Evolutionary conservation across 2,329 filamentous ascomycete species (phyloP), one percentile per base, ranked within the genome.

Genomic region (Aspergillus calidoustus): DNA sequence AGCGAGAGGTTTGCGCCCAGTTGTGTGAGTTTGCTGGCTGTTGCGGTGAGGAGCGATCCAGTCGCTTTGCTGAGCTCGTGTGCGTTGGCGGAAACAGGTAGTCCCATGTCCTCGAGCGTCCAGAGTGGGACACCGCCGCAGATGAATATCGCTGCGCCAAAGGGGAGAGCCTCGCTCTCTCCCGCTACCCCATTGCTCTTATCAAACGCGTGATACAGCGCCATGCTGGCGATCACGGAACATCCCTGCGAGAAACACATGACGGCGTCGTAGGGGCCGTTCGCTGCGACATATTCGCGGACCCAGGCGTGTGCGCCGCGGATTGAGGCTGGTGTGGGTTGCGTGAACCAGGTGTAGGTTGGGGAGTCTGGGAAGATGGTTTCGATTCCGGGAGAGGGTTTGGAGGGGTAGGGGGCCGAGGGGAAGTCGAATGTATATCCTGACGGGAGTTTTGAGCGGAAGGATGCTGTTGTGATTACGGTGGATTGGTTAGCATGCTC

Each of bases 101-200:
- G 28, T 4, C 57, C 57, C 50, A 59, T 34, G 17, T 54, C 50
- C 9, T 34, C 13, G 2, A 59, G 51, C 3, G 46, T 41, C 19
- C 52, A 50, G 19, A 54, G 57, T 3, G 50, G 57, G 3, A 57
- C 22, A 9, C 57, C 57, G 30, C 57, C 57, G 43, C 57, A 54
- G 22, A 50, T 54, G 43, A 59, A 59, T 7, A 54, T 48, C 28
- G 57, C 50, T 3, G 50, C 50, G 2, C 13, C 23, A 23, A 57
- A 57, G 7, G 55, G 55, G 8, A 57, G 13, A 2, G 13, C 11
- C 13, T 50, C 25, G 15, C 2, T 13, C 2, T 50, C 48, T 19
- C 19, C 19, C 19, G 19, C 19, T 19, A 7, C 31, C 25, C 48
- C 28, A 15, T 43, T 34, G 3, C 3, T 9, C 7, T 9, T 23